These are phyloP conservation scores for Albizia julibrissin DNA, from an alignment of 306 rosid genomes.

Conservation along the genomic window DNA sequence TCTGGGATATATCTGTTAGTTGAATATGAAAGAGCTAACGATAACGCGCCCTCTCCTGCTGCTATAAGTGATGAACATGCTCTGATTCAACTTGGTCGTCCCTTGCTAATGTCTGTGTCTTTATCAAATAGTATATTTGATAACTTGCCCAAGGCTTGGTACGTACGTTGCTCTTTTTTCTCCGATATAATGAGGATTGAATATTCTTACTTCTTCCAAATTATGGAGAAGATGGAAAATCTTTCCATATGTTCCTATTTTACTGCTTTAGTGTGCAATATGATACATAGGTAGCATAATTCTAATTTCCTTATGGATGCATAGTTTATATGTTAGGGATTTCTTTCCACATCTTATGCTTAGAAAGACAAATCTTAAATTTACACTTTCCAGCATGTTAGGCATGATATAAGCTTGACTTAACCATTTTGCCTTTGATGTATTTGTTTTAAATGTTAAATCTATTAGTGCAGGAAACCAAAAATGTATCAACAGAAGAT, in stretches of 20 bases:
- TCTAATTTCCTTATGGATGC: neutral
- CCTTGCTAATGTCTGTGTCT: slow-evolving; percentile 71
- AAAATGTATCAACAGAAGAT: neutral
- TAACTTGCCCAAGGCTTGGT: slow-evolving; percentile 80
- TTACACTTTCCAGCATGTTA: slow-evolving; percentile 15
- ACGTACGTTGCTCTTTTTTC: slow-evolving; percentile 39
- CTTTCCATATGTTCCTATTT: neutral
- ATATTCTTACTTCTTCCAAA: neutral
- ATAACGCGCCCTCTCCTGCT: slow-evolving; percentile 21
- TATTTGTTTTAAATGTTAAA: slow-evolving; percentile 3
- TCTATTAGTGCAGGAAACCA: neutral
- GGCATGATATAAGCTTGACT: slow-evolving; percentile 12
- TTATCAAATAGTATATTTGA: slow-evolving; percentile 54
- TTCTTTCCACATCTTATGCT: slow-evolving; percentile 13
- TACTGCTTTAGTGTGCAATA: slow-evolving; percentile 6
- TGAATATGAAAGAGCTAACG: slow-evolving; percentile 46
- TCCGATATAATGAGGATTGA: neutral
- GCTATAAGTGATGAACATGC: slow-evolving; percentile 46
- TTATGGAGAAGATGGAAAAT: neutral
- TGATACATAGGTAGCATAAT: neutral
- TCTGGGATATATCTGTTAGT: slow-evolving; percentile 91
- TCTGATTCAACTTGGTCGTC: slow-evolving; percentile 74
- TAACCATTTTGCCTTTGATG: neutral
- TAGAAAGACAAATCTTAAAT: slow-evolving; percentile 2
- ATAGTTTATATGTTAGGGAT: slow-evolving; percentile 1